Conservation (phyloP, 1,284 basidiomycete genomes). For the Clitocybe nebularis region DNA sequence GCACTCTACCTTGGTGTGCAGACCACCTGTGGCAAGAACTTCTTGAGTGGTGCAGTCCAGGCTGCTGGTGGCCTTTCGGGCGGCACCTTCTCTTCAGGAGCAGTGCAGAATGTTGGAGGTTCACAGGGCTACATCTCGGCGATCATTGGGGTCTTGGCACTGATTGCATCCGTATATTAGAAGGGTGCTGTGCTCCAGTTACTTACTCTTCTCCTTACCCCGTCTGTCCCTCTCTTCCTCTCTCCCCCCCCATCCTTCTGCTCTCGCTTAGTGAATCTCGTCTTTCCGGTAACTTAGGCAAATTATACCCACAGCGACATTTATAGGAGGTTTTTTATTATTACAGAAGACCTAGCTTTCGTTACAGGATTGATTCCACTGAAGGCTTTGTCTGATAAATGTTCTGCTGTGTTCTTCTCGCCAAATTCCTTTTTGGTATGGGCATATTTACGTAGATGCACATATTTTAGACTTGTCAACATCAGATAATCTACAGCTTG, state of each 20-base stretch:
- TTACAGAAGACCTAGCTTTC: slow-evolving; percentile 3
- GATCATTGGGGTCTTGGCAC: slow-evolving; percentile 23
- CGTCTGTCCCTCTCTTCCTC: slow-evolving; percentile 12
- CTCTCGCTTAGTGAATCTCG: slow-evolving; percentile 5
- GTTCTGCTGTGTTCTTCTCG: too few relatives aligned
- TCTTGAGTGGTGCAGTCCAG: slow-evolving; percentile 60
- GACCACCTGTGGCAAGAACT: slow-evolving; percentile 54
- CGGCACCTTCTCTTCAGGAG: slow-evolving; percentile 24
- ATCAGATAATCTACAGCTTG: too few relatives aligned
- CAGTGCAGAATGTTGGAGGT: slow-evolving; percentile 22
- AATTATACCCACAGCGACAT: slow-evolving; percentile 9
- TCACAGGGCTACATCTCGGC: slow-evolving; percentile 25
- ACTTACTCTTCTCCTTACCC: slow-evolving; percentile 8
- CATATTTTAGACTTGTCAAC: too few relatives aligned
- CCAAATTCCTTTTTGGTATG: too few relatives aligned
- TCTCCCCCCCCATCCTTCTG: slow-evolving; percentile 1
- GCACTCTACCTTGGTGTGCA: slow-evolving; percentile 61
- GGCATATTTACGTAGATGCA: too few relatives aligned
- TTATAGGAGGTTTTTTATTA: slow-evolving; percentile 14
- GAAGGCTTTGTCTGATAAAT: too few relatives aligned
- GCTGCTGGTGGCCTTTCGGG: slow-evolving; percentile 59
- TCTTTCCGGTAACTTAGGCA: slow-evolving; percentile 12
- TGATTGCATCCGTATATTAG: slow-evolving; percentile 14
- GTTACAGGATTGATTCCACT: not conserved
- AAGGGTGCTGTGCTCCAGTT: slow-evolving; percentile 11